Base-by-base conservation (phyloP, 2,329 filamentous ascomycete species). In the Rhytidhysteron rufulum region DNA sequence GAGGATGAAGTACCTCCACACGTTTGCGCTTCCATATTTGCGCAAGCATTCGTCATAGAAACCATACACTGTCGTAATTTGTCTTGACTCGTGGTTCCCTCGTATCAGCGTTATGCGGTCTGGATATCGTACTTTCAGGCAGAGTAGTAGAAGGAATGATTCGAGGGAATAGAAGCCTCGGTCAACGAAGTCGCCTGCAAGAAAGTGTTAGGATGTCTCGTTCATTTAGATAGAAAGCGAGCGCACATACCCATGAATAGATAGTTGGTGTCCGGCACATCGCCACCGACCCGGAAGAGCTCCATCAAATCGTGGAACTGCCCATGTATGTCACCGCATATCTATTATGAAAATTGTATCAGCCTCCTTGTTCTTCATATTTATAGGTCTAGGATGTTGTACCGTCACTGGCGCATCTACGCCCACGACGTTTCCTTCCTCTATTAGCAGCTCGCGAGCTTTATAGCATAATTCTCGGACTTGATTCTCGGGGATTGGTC, bases 271-370 rank as follows among this genome's bases (percentile, higher is more conserved):
- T 96, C 91, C 30, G 90, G 90, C 4, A 94, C 88, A 63, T 95
- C 88, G 48, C 90, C 90, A 46, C 90, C 90, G 4, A 96, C 90
- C 39, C 89, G 81, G 63, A 96, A 96, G 5, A 96, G 80, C 67
- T 96, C 91, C 91, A 96, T 96, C 56, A 96, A 70, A 62, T 96
- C 90, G 60, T 96, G 90, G 61, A 96, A 96, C 65, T 96, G 90
- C 52, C 90, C 90, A 62, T 97, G 91, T 42, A 97, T 96, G 62
- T 96, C 91, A 56, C 91, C 91, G 61, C 91, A 96, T 51, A 54
- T 59, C 54, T 53, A 34, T 10, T 10, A 17, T 11, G 11, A 9
- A 15, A 18, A 11, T 33, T 19, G 17, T 21, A 27, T 39, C 30
- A 36, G 27, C 15, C 7, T 41, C 18, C 17, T 21, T 20, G n/a